These are phyloP conservation scores for Breviolum minutum DNA, from an alignment of 73 alveolate genomes.

Conservation along the genomic window DNA sequence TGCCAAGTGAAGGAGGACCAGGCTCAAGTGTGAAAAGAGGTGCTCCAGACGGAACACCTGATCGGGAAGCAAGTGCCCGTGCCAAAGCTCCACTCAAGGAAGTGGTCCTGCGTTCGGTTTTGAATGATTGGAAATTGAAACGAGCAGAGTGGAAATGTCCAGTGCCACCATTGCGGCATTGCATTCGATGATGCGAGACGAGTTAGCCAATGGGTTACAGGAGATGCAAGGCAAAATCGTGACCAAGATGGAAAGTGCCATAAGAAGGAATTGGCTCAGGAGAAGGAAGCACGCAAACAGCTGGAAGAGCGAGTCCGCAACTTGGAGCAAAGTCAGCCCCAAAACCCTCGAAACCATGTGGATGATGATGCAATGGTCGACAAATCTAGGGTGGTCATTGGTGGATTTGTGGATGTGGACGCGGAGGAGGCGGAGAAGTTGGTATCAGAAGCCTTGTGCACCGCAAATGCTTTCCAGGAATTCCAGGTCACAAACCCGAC, in stretches of 20 bases:
- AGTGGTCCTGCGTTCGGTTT: background rate
- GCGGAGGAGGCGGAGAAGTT: background rate
- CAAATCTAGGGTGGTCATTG: background rate
- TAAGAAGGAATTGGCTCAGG: background rate
- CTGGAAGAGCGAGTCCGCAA: slow-evolving; percentile 3
- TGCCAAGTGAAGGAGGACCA: background rate
- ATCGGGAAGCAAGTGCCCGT: background rate
- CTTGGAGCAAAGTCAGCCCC: background rate
- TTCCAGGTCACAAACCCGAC: background rate
- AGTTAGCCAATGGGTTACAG: background rate
- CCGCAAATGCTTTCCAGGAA: background rate
- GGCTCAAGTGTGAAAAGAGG: background rate
- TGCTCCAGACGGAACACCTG: slow-evolving; percentile 1
- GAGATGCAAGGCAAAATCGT: background rate
- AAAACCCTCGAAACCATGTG: background rate
- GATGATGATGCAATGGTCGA: background rate
- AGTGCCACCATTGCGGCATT: background rate
- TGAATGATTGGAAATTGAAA: background rate
- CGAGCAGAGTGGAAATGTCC: background rate
- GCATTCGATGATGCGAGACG: background rate
- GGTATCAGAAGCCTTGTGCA: background rate
- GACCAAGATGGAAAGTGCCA: background rate
- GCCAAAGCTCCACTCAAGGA: background rate
- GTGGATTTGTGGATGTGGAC: background rate
- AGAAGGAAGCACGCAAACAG: background rate